Evolutionary conservation across 495 filamentous ascomycete genomes (phyloP).

Genomic region (Aspergillus bridgeri): DNA sequence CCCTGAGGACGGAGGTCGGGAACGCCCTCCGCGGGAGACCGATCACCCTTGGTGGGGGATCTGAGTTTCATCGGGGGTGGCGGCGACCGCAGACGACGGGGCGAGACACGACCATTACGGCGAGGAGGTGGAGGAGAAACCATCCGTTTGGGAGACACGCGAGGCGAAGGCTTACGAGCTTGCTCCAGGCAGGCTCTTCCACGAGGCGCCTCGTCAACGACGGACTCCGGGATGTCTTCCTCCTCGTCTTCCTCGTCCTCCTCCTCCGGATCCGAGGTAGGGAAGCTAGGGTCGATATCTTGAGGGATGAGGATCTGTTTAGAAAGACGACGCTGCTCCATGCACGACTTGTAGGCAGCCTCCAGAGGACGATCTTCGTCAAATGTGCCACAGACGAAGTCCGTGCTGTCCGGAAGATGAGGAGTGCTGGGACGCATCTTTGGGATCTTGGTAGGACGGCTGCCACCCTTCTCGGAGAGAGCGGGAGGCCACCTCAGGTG

Average conservation of each 20-base stretch:
- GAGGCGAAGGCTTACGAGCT: constrained; percentile 30
- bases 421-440: constrained; percentile 71
- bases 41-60: constrained; percentile 27
- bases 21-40: constrained; percentile 28
- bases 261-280: constrained; percentile 86
- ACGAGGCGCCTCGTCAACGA: constrained; percentile 35
- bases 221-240: constrained; percentile 27
- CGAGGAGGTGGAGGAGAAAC: constrained; percentile 62
- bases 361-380: constrained; percentile 95
- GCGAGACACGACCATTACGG: constrained; percentile 63
- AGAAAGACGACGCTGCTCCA: constrained; percentile 73
- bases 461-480: constrained; percentile 21
- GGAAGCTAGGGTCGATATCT: constrained; percentile 97
- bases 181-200: constrained; percentile 28
- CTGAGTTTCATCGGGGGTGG: constrained; percentile 43
- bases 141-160: constrained; percentile 42
- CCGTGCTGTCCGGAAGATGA: constrained; percentile 90
- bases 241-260: constrained; percentile 65
- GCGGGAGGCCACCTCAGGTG: constrained; percentile 31
- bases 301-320: constrained; percentile 81
- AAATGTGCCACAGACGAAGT: constrained; percentile 95
- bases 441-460: constrained; percentile 40
- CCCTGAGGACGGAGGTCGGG: constrained; percentile 26
- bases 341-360: constrained; percentile 80
- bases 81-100: constrained; percentile 64